phyloP scores from a whole-genome alignment of 1,284 basidiomycete species.

The Ganoderma sinense region DNA sequence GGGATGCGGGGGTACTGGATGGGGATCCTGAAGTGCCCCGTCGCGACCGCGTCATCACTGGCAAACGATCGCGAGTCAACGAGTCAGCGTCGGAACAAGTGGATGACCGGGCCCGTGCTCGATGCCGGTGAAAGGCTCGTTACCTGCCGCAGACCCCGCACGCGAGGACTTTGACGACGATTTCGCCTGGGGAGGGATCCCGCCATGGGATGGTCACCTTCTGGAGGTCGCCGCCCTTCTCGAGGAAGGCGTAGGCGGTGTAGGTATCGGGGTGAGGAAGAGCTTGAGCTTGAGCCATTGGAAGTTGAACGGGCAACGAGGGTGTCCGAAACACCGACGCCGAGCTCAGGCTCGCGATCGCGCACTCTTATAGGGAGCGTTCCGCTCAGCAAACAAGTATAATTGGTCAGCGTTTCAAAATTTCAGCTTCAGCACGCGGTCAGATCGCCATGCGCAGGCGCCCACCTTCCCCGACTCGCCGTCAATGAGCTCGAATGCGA shows the following conservation, averaged over 20 bases:
- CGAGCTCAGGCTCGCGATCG: no score
- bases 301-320: no score
- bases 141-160: constrained; percentile 39
- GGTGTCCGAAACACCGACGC: no score
- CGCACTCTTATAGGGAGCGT: background rate
- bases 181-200: constrained; percentile 30
- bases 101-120: background rate
- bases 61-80: no score
- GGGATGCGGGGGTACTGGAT: constrained; percentile 32
- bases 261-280: constrained; percentile 31
- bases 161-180: constrained; percentile 37
- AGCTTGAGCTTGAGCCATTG: background rate
- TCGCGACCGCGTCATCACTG: constrained; percentile 32
- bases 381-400: background rate
- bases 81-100: background rate
- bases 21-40: constrained; percentile 15
- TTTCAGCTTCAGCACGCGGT: no score
- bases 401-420: background rate
- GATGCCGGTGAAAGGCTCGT: background rate
- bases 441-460: background rate
- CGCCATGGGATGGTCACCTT: constrained; percentile 33
- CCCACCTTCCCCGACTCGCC: background rate
- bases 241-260: constrained; percentile 34
- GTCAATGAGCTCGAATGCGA: no score
- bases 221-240: constrained; percentile 27